These are phyloP conservation scores for Ceratocystis smalleyi DNA, from an alignment of 2,329 filamentous ascomycete genomes.

Conservation along the genomic window DNA sequence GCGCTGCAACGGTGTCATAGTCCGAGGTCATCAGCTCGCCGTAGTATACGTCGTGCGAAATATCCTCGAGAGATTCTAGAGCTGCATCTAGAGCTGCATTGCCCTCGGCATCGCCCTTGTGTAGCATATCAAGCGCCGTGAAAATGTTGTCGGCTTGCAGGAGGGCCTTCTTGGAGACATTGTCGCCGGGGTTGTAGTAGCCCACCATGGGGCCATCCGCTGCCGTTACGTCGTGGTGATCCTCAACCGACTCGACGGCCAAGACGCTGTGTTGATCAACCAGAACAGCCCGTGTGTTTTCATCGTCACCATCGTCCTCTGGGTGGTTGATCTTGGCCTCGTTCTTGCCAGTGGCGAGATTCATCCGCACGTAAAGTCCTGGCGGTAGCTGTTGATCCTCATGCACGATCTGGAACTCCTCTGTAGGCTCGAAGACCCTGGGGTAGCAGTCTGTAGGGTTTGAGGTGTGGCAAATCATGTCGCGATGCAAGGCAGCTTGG, in stretches of 20 bases:
- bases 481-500: constrained; percentile 21
- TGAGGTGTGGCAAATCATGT: constrained; percentile 49
- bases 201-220: constrained; percentile 31
- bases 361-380: constrained; percentile 50
- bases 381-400: constrained; percentile 50
- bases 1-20: constrained; percentile 34
- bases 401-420: constrained; percentile 47
- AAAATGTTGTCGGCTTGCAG: constrained; percentile 26
- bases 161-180: constrained; percentile 11
- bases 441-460: constrained; percentile 50
- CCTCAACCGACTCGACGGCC: constrained; percentile 35
- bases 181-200: constrained; percentile 30
- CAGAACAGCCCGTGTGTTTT: constrained; percentile 35
- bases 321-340: constrained; percentile 52
- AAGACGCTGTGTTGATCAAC: constrained; percentile 30
- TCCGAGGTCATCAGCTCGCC: constrained; percentile 47
- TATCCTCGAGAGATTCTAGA: constrained; percentile 43
- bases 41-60: constrained; percentile 56
- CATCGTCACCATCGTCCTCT: constrained; percentile 30
- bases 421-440: constrained; percentile 44
- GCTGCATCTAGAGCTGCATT: constrained; percentile 32
- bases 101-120: constrained; percentile 30
- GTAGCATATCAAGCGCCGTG: constrained; percentile 30
- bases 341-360: constrained; percentile 47
- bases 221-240: constrained; percentile 27